phyloP scores from a whole-genome alignment of 495 filamentous ascomycete species.

The Neurospora intermedia region DNA sequence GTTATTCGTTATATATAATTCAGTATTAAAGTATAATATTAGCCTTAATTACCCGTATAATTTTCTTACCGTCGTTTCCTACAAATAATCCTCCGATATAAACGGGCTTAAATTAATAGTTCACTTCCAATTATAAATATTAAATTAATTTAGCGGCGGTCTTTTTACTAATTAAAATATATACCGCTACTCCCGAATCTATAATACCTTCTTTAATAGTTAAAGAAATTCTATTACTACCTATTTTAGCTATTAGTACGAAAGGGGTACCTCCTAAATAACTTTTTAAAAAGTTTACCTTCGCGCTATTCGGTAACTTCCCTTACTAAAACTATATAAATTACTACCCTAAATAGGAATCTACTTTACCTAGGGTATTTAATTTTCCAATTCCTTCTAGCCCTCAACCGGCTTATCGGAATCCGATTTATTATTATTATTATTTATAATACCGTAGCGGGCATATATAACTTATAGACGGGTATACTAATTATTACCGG shows the following conservation, averaged over 20 bases:
- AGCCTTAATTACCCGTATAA: neutral
- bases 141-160: neutral
- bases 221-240: neutral
- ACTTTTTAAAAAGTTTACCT: neutral
- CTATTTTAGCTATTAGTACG: neutral
- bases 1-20: too few species aligned
- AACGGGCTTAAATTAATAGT: neutral
- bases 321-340: neutral
- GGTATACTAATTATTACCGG: rapidly evolving
- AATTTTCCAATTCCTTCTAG: neutral
- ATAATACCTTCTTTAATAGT: neutral
- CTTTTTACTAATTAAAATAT: neutral
- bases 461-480: neutral
- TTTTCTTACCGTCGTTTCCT: neutral
- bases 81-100: neutral
- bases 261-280: neutral
- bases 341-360: neutral
- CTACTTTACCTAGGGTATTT: neutral
- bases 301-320: neutral
- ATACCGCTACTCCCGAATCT: neutral
- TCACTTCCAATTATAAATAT: neutral
- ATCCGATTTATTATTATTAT: too few species aligned
- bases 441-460: neutral
- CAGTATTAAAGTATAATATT: neutral
- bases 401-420: too few species aligned